Base-by-base conservation (phyloP, 78 protist genomes). In the Protostelium mycophagum region DNA sequence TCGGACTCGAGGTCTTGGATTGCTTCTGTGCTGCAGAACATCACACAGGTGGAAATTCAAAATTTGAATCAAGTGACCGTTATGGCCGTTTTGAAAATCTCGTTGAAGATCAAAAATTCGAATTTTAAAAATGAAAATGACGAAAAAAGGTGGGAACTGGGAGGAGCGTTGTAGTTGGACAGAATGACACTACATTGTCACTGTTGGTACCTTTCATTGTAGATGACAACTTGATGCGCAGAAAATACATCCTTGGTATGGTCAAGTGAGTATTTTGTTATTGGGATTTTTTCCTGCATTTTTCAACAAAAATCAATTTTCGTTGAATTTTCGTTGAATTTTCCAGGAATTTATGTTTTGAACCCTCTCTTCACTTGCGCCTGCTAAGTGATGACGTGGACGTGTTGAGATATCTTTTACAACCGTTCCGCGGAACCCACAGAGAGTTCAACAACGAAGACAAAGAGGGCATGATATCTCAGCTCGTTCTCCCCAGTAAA, bases 41-140 rank as follows among this genome's bases (percentile, higher is more conserved):
- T 51, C 73, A 51, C 73, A 51, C 73, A 51, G 73, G 73, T 51
- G 73, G n/a, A n/a, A n/a, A n/a, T n/a, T n/a, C n/a, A n/a, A n/a
- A n/a, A n/a, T n/a, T n/a, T n/a, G n/a, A n/a, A n/a, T n/a, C n/a
- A n/a, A n/a, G n/a, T n/a, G n/a, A n/a, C n/a, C n/a, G n/a, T n/a
- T n/a, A n/a, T n/a, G n/a, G n/a, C n/a, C n/a, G n/a, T n/a, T n/a
- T n/a, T n/a, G n/a, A n/a, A n/a, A n/a, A n/a, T n/a, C n/a, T n/a
- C n/a, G n/a, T n/a, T n/a, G n/a, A n/a, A n/a, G n/a, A n/a, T n/a
- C n/a, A n/a, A n/a, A n/a, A n/a, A n/a, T n/a, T n/a, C n/a, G n/a
- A n/a, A n/a, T n/a, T n/a, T n/a, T 16, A 51, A 25, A 16, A 51
- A 51, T 51, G 5, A 51, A 51, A 51, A 5, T 5, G 16, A 25